Conservation (phyloP, 306 rosid species). For the Datisca glomerata region DNA sequence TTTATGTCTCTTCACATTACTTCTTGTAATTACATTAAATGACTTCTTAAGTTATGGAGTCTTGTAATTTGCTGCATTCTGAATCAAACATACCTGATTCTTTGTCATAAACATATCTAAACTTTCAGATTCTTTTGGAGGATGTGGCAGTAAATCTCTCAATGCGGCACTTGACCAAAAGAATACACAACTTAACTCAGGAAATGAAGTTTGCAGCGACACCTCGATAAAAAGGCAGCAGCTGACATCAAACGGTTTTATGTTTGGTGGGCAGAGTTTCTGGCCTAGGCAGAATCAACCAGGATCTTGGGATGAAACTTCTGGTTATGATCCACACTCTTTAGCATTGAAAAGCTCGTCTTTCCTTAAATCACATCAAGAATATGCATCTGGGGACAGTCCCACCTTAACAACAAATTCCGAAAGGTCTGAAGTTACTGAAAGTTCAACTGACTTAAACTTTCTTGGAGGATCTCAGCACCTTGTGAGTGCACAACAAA, state of each 20-base stretch:
- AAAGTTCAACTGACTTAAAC: slow-evolving; percentile 38
- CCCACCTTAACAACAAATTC: slow-evolving; percentile 53
- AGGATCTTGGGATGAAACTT: slow-evolving; percentile 22
- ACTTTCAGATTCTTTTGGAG: slow-evolving; percentile 25
- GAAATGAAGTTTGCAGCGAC: slow-evolving; percentile 18
- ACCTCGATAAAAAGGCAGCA: slow-evolving; percentile 9
- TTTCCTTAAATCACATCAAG: slow-evolving; percentile 28
- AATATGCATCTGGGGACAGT: slow-evolving; percentile 43
- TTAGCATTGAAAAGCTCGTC: slow-evolving; percentile 18
- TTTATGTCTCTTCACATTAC: slow-evolving; percentile 1
- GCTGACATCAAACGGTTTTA: slow-evolving; percentile 26
- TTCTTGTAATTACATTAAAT: too few relatives aligned
- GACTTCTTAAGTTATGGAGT: too few relatives aligned
- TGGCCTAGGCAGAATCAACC: slow-evolving; percentile 19
- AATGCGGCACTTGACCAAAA: slow-evolving; percentile 16
- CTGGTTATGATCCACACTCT: slow-evolving; percentile 21
- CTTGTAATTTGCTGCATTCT: not conserved
- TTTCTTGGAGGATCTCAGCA: slow-evolving; percentile 32
- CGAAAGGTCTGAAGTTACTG: slow-evolving; percentile 46
- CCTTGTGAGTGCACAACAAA: slow-evolving; percentile 27
- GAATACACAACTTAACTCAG: slow-evolving; percentile 16
- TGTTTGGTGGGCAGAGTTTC: slow-evolving; percentile 27
- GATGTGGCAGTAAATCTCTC: slow-evolving; percentile 13
- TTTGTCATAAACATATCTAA: slow-evolving; percentile 6
- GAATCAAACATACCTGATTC: slow-evolving; percentile 4